Percentiles rank a stretch among this genome's conserved stretches.
Conservation (phyloP, 805 yeast genomes). For the Pichia scutulata region DNA sequence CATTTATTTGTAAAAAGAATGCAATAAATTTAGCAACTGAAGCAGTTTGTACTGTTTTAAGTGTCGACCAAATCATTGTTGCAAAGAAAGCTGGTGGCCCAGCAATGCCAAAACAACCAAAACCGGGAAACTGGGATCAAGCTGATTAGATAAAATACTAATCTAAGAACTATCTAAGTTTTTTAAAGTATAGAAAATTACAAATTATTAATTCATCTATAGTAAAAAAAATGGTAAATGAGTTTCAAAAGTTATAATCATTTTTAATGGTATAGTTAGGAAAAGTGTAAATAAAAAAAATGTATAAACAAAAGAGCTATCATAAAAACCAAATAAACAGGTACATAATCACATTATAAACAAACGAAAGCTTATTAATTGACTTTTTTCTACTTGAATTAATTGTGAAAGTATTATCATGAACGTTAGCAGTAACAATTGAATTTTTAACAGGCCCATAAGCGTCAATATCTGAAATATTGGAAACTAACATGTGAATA, state of each 20-base stretch:
- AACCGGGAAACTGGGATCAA: constrained; percentile 95
- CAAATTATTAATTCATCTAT: background rate
- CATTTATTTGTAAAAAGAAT: constrained; percentile 69
- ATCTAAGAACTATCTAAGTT: background rate
- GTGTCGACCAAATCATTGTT: constrained; percentile 96
- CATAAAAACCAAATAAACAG: background rate
- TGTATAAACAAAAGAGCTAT: background rate
- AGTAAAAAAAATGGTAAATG: no score
- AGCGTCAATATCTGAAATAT: background rate
- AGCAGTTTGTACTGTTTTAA: constrained; percentile 82
- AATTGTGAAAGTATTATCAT: background rate
- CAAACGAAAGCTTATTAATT: background rate
- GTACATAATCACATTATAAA: background rate
- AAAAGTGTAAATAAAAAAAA: no score
- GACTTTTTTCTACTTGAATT: background rate
- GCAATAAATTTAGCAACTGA: constrained; percentile 94
- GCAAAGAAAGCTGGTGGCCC: constrained; percentile 99
- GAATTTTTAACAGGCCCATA: background rate
- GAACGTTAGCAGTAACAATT: background rate
- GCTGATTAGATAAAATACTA: constrained; percentile 47
- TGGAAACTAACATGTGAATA: background rate
- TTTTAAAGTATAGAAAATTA: background rate
- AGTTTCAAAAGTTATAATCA: no score
- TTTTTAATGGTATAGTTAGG: no score
- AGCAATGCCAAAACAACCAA: constrained; percentile 73